Conservation (phyloP, 1,284 basidiomycete genomes). For the Trichosporon faecale region DNA sequence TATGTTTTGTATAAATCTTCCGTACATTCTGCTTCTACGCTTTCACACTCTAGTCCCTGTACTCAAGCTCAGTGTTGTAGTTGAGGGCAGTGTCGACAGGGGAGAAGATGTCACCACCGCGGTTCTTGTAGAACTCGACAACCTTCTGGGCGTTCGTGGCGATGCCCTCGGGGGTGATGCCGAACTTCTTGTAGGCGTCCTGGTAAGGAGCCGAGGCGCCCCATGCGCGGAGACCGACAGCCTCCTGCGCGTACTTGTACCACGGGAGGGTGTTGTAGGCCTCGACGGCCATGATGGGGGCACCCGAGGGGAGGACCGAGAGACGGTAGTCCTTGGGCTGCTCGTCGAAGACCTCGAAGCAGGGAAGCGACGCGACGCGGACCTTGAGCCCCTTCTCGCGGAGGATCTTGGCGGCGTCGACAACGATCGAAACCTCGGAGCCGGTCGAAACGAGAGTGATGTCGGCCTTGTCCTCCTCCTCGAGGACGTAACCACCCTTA, state of each 20-base stretch:
- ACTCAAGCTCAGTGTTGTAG: slow-evolving; percentile 19
- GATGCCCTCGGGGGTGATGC: slow-evolving; percentile 71
- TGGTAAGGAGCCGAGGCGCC: slow-evolving; percentile 86
- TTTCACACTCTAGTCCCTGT: neutral
- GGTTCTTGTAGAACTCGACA: slow-evolving; percentile 79
- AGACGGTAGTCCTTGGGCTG: slow-evolving; percentile 77
- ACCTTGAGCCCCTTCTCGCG: slow-evolving; percentile 72
- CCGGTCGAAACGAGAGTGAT: slow-evolving; percentile 85
- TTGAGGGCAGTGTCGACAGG: slow-evolving; percentile 62
- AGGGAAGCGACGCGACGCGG: slow-evolving; percentile 82
- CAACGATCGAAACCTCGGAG: slow-evolving; percentile 71
- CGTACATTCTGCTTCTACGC: neutral
- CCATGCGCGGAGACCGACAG: slow-evolving; percentile 74
- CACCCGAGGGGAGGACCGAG: slow-evolving; percentile 79
- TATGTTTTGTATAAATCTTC: neutral
- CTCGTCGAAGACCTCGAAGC: slow-evolving; percentile 79
- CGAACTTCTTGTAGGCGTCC: slow-evolving; percentile 69
- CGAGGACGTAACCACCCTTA: slow-evolving; percentile 85
- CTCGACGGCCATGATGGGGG: slow-evolving; percentile 86
- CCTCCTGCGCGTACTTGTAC: slow-evolving; percentile 84
- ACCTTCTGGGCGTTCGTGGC: slow-evolving; percentile 79
- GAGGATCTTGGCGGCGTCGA: slow-evolving; percentile 78
- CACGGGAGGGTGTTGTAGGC: slow-evolving; percentile 74
- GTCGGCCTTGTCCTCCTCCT: slow-evolving; percentile 68
- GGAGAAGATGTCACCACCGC: slow-evolving; percentile 68